Evolutionary conservation across 495 filamentous ascomycete genomes (phyloP).

Genomic region (Hyaloscypha bicolor): DNA sequence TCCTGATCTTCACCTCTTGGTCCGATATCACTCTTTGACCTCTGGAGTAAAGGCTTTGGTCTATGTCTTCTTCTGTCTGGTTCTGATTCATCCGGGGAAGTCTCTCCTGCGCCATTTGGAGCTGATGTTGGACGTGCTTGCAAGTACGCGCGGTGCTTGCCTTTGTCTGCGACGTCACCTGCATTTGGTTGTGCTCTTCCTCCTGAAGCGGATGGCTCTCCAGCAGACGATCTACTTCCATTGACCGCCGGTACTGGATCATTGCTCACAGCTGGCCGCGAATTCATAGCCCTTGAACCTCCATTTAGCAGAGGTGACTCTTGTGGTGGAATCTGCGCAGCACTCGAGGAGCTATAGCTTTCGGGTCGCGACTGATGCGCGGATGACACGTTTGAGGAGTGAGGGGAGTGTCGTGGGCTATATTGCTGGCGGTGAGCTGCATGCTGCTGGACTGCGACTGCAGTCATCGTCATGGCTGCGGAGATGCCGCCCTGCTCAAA

Average conservation of each 20-base stretch:
- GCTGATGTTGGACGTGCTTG: conserved; percentile 28
- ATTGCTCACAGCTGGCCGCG: conserved; percentile 30
- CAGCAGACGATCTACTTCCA: conserved; percentile 3
- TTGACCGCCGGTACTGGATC: conserved; percentile 22
- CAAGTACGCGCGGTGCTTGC: conserved; percentile 6
- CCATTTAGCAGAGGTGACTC: conserved; percentile 26
- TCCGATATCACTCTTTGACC: conserved; percentile 74
- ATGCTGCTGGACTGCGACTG: conserved; percentile 30
- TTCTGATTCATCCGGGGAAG: conserved; percentile 33
- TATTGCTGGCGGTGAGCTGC: conserved; percentile 30
- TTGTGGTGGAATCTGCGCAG: conserved; percentile 19
- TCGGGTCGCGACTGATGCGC: conserved; percentile 41
- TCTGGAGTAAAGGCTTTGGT: conserved; percentile 59
- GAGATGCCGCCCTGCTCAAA: conserved; percentile 26
- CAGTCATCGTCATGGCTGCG: conserved; percentile 29
- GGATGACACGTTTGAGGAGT: conserved; percentile 30
- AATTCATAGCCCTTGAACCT: conserved; percentile 9
- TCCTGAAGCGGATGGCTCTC: not conserved
- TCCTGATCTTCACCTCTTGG: conserved; percentile 47
- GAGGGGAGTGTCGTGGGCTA: conserved; percentile 30
- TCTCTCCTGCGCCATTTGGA: conserved; percentile 20
- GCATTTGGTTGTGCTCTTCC: not conserved
- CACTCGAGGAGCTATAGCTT: conserved; percentile 42
- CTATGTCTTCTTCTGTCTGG: conserved; percentile 35
- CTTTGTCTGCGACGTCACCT: not conserved